Evolutionary conservation across 2,329 filamentous ascomycete genomes (phyloP), one percentile per base, ranked within the genome.

Genomic region (Apiospora arundinis): DNA sequence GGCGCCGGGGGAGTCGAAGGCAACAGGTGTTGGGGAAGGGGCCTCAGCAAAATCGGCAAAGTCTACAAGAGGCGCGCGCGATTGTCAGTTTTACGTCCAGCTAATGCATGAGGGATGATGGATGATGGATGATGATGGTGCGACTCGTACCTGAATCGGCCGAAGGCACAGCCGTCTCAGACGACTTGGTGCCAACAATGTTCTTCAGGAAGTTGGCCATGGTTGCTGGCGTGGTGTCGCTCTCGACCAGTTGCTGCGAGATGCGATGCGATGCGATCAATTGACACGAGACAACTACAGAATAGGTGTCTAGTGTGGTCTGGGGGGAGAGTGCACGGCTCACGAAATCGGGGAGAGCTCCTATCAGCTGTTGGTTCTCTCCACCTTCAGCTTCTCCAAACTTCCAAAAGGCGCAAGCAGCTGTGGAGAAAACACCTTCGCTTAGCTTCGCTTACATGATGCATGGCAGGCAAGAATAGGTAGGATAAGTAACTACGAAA

Each of bases 11-110:
- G 86, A 83, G 72, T 83, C 83, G 79, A 86, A 81, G 72, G 88
- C 83, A 23, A 80, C 83, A 71, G 88, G 88, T 32, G 85, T 82
- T 71, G 93, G 91, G 25, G 92, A 90, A 75, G 94, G 90, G 76
- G 91, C 92, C 75, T 90, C 92, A 73, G 94, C 94, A 80, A 97
- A 98, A 86, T 98, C 95, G 84, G 94, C 95, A 82, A 98, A 98
- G 85, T 97, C 95, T 97, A 80, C 48, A 56, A 80, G 46, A 56
- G 68, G 80, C 60, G 40, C 60, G 40, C 25, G 42, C 49, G 45
- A 49, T 40, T 32, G 56, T 46, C 60, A 25, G 16, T 69, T 63
- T 40, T 42, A 48, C 48, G 9, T 45, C 67, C 45, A 32, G 67
- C 46, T 66, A 70, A 65, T 72, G 70, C 23, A 23, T 69, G 56